A percentile compares a stretch with the other conserved stretches of the same genome.
Conservation (phyloP, 2,329 filamentous ascomycete genomes). For the Diaporthe citriasiana region DNA sequence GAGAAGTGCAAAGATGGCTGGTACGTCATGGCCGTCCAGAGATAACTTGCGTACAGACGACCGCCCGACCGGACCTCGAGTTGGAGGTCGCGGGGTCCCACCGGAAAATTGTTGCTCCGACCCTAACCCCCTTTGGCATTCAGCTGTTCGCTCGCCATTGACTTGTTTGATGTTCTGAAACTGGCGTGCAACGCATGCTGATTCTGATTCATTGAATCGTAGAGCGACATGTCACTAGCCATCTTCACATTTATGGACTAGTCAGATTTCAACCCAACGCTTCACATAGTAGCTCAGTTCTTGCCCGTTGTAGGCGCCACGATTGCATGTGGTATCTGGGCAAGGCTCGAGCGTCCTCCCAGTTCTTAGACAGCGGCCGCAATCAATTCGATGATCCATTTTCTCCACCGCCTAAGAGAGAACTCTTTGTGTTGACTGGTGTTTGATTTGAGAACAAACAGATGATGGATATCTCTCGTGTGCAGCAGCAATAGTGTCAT, state of each 20-base stretch:
- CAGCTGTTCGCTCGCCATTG: no score
- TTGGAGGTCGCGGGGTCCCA: slow-evolving; percentile 13
- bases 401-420: background rate
- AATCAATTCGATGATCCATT: background rate
- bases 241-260: background rate
- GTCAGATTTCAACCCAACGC: background rate
- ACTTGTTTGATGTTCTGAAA: background rate
- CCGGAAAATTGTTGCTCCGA: slow-evolving; percentile 9
- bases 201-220: background rate
- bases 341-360: background rate
- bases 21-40: slow-evolving; percentile 23
- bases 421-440: background rate
- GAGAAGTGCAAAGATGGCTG: slow-evolving; percentile 20
- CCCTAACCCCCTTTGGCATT: no score
- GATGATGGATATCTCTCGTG: background rate
- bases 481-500: background rate
- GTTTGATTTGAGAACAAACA: background rate
- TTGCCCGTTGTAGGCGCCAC: background rate
- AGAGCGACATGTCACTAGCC: background rate
- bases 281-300: background rate
- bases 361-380: background rate
- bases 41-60: slow-evolving; percentile 8
- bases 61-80: slow-evolving; percentile 18
- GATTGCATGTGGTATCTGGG: background rate
- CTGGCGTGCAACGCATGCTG: background rate